Conservation (phyloP, 805 yeast species). For the Metschnikowia corniflorae region DNA sequence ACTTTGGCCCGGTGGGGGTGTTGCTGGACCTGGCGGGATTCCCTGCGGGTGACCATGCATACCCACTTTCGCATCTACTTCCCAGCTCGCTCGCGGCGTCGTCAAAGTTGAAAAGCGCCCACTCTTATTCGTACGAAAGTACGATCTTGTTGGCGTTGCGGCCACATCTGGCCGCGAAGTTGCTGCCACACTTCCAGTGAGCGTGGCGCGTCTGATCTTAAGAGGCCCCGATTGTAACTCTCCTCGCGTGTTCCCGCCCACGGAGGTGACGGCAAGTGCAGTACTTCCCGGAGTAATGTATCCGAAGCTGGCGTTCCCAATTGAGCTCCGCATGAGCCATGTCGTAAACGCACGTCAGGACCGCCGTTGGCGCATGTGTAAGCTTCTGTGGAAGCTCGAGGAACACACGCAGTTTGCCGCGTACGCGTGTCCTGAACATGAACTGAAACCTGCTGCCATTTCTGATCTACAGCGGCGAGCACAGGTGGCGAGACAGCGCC, state of each 20-base stretch:
- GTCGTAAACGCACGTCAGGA: constrained; percentile 49
- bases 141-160: constrained; percentile 69
- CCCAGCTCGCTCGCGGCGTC: constrained; percentile 90
- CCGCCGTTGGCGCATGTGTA: constrained; percentile 88
- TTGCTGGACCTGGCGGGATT: constrained; percentile 57
- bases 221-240: constrained; percentile 85
- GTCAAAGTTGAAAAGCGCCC: constrained; percentile 54
- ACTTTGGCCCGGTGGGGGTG: constrained; percentile 89
- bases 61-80: constrained; percentile 85
- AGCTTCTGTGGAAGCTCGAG: constrained; percentile 83
- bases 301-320: constrained; percentile 81
- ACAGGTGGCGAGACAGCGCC: constrained; percentile 12
- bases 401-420: constrained; percentile 68
- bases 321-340: constrained; percentile 79
- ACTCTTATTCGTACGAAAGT: constrained; percentile 50
- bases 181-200: constrained; percentile 56
- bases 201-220: constrained; percentile 71
- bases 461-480: constrained; percentile 35
- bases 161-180: constrained; percentile 24
- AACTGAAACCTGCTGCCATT: constrained; percentile 42
- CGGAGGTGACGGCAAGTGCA: constrained; percentile 83
- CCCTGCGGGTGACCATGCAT: constrained; percentile 69
- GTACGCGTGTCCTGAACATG: constrained; percentile 56
- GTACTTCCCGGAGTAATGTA: constrained; percentile 84
- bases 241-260: constrained; percentile 91